Base-by-base conservation (phyloP, 768 basidiomycete species). In the Amanita brunnescens region DNA sequence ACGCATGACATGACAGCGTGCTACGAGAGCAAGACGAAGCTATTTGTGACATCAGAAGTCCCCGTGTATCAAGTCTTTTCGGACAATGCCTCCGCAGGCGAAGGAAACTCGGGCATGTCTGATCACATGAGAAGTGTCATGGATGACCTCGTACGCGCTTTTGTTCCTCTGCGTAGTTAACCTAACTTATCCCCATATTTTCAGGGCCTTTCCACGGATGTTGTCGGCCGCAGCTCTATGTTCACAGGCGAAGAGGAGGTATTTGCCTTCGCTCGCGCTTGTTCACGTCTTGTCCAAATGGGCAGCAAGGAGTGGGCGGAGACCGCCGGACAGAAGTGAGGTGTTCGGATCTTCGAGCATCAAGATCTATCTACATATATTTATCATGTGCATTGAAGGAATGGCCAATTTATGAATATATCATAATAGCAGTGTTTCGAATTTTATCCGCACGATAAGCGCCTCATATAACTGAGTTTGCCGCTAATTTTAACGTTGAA, bases 221-320 rank as follows among this genome's bases (percentile, higher is more conserved):
- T 78, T 16, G 86, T 95, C 14, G 89, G 91, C 30, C 72, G 75
- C 1, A 91, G 87, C 55, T 86, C 91, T 38, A 87, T 99, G 72
- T 98, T 98, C 63, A 86, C 85, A 0, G 94, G 95, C 3, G 94
- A 98, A 61, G 96, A 98, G 65, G 96, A 98, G 67, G 64, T 97
- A 0, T 99, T 99, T 63, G 96, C 96, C 0, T 99, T 97, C 65
- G 93, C 92, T 9, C 79, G 96, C 32, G 94, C 94, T 16, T 91
- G 89, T 61, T 91, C 87, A 20, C 76, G 91, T 39, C 70, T 91
- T 14, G 86, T 90, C 40, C 80, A 91, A 64, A 91, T 91, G 90
- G 91, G 92, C 13, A 92, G 89, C 62, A 85, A 76, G 58, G 87
- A 93, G 58, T 95, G 91, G 91, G 74, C 75, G 2, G 75, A 77